Conservation (phyloP, 2,329 filamentous ascomycete species). For the Penicillium freii region DNA sequence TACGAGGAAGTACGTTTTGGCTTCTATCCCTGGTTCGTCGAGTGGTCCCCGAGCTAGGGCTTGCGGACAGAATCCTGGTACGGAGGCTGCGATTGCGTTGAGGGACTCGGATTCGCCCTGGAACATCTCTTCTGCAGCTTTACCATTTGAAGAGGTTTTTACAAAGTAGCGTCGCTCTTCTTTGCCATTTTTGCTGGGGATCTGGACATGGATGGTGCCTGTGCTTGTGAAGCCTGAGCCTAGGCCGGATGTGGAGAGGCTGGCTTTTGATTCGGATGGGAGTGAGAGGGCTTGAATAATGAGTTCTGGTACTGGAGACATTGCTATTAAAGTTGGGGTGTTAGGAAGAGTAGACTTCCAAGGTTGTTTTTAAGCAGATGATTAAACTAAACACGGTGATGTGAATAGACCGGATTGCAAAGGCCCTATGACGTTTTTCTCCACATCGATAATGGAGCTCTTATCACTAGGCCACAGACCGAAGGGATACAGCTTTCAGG, state of each 20-base stretch:
- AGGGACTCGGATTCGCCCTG: constrained; percentile 78
- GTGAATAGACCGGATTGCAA: neutral
- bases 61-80: constrained; percentile 72
- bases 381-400: neutral
- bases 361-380: neutral
- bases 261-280: constrained; percentile 32
- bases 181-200: constrained; percentile 21
- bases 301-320: constrained; percentile 33
- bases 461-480: neutral
- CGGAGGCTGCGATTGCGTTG: constrained; percentile 70
- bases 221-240: constrained; percentile 48
- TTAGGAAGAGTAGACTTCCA: neutral
- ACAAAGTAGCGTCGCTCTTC: constrained; percentile 41
- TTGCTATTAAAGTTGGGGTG: constrained; percentile 10
- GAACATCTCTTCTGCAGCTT: constrained; percentile 40
- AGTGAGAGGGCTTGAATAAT: constrained; percentile 42
- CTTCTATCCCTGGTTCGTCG: constrained; percentile 38
- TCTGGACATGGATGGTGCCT: constrained; percentile 38
- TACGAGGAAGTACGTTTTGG: constrained; percentile 54
- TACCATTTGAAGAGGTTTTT: constrained; percentile 37
- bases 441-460: neutral
- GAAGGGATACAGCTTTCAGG: neutral
- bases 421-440: neutral
- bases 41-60: constrained; percentile 70
- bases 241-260: constrained; percentile 38